phyloP scores from a whole-genome alignment of 176 grass and related monocot species.

The Musa schizocarpa region DNA sequence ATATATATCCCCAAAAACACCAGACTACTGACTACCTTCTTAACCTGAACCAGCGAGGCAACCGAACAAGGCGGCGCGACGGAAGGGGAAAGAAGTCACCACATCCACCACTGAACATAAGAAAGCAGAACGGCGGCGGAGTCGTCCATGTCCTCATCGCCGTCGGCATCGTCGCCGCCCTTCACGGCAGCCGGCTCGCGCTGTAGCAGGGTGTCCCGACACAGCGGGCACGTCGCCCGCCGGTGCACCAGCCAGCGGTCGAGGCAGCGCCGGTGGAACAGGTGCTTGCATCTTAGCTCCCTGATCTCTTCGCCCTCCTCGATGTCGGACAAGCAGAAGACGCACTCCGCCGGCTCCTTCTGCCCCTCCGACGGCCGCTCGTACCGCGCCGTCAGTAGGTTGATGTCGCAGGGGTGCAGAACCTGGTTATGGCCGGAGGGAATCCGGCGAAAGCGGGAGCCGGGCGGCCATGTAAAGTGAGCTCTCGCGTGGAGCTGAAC shows the following conservation, averaged over 20 bases:
- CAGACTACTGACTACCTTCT: background rate
- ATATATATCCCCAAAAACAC: too few relatives aligned
- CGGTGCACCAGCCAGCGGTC: constrained; percentile 18
- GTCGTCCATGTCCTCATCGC: background rate
- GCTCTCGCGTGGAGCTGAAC: constrained; percentile 8
- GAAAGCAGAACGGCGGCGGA: background rate
- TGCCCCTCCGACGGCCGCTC: background rate
- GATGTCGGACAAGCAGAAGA: constrained; percentile 14
- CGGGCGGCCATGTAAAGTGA: constrained; percentile 26
- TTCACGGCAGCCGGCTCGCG: background rate
- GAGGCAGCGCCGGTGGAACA: constrained; percentile 22
- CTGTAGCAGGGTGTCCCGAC: background rate
- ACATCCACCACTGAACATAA: background rate
- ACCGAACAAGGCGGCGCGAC: background rate
- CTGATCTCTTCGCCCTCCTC: constrained; percentile 11
- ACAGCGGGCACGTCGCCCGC: constrained; percentile 14
- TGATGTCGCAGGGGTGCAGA: background rate
- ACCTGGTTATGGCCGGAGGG: background rate
- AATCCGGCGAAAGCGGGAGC: background rate
- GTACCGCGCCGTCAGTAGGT: background rate
- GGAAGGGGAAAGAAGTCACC: background rate
- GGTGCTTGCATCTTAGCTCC: constrained; percentile 11
- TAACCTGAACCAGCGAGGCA: background rate
- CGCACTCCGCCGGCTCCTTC: background rate
- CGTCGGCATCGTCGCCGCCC: background rate